Percentiles rank a stretch among this genome's conserved stretches.
phyloP scores from a whole-genome alignment of 768 basidiomycete species.

The Leucocoprinus leucothites region DNA sequence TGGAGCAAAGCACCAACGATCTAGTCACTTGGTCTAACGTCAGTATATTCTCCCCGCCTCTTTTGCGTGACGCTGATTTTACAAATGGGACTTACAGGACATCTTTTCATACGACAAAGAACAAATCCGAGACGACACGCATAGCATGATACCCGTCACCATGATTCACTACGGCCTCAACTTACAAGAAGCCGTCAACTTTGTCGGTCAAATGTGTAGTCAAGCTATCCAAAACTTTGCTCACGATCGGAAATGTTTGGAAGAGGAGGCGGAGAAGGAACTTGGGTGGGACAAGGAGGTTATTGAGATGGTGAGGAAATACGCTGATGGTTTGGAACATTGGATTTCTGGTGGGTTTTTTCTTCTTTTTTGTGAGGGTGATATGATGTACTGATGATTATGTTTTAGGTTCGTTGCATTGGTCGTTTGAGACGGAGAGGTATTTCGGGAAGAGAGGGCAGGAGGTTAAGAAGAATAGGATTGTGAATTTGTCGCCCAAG shows the following conservation, averaged over 20 bases:
- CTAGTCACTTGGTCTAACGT: slow-evolving; percentile 83
- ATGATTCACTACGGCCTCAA: slow-evolving; percentile 55
- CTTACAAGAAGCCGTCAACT: slow-evolving; percentile 61
- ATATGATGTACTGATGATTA: no score
- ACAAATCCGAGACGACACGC: slow-evolving; percentile 64
- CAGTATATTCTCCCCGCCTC: neutral
- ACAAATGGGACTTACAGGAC: slow-evolving; percentile 39
- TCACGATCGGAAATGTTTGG: slow-evolving; percentile 43
- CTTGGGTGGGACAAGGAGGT: slow-evolving; percentile 52
- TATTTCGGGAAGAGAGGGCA: slow-evolving; percentile 62
- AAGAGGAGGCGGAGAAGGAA: slow-evolving; percentile 26
- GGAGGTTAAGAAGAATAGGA: slow-evolving; percentile 48
- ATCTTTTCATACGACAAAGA: slow-evolving; percentile 76
- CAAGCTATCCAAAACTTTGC: slow-evolving; percentile 51
- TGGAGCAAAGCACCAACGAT: slow-evolving; percentile 74
- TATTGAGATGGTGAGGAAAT: slow-evolving; percentile 53
- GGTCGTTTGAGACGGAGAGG: slow-evolving; percentile 66
- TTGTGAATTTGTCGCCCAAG: slow-evolving; percentile 47
- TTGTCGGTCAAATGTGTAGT: slow-evolving; percentile 58
- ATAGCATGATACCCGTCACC: slow-evolving; percentile 68
- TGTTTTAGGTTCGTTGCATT: slow-evolving; percentile 47
- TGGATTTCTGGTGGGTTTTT: slow-evolving; percentile 58
- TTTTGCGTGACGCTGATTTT: neutral
- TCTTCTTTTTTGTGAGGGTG: neutral
- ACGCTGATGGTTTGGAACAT: slow-evolving; percentile 58